A percentile compares a stretch with the other conserved stretches of the same genome.
These are phyloP conservation scores for Pyrenula massariospora DNA, from an alignment of 495 filamentous ascomycete genomes.

Conservation along the genomic window DNA sequence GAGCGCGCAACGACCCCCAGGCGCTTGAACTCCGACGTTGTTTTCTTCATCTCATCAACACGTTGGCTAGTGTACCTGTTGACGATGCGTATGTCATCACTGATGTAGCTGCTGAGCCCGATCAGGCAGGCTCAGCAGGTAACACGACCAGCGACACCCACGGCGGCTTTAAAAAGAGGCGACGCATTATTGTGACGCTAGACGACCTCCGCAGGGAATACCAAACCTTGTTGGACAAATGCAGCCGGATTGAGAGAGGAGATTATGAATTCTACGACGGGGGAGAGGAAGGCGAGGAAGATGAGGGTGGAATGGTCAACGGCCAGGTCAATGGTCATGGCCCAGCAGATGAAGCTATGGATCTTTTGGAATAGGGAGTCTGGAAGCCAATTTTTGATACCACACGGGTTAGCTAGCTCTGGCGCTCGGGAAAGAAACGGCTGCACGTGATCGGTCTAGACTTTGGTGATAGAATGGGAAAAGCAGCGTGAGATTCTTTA, in stretches of 20 bases:
- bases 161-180: constrained; percentile 6
- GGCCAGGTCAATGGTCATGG: neutral
- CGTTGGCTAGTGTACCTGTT: constrained; percentile 68
- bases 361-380: neutral
- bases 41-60: constrained; percentile 80
- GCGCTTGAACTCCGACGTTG: constrained; percentile 45
- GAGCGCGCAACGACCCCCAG: constrained; percentile 40
- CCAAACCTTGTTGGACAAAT: constrained; percentile 74
- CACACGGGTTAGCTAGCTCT: neutral
- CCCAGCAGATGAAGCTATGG: neutral
- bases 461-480: no score
- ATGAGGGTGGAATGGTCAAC: no score
- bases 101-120: constrained; percentile 21
- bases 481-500: no score
- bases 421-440: neutral
- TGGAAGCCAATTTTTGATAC: neutral
- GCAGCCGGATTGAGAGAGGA: constrained; percentile 46
- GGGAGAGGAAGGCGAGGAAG: constrained; percentile 11
- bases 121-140: neutral
- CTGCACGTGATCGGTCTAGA: neutral
- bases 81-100: constrained; percentile 65
- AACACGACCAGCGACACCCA: constrained; percentile 6
- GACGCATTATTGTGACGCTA: constrained; percentile 57
- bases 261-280: constrained; percentile 45
- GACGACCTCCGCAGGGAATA: constrained; percentile 77